Percentiles rank a stretch among this genome's conserved stretches.
phyloP scores from a whole-genome alignment of 1,284 basidiomycete species.

The Ustilago trichophora region DNA sequence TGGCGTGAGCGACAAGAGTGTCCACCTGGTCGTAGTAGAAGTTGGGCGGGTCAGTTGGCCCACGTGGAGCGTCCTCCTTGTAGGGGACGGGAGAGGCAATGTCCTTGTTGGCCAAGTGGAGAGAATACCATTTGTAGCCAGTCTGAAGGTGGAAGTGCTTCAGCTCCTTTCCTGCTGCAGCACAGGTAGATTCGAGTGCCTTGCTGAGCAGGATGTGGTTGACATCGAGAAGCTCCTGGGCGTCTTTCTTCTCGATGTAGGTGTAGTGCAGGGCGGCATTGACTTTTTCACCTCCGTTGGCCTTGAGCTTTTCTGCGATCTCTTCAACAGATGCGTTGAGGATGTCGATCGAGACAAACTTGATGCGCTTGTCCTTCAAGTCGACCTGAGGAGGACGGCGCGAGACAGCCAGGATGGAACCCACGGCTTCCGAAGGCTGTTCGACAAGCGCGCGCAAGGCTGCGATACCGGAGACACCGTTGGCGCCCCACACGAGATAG shows the following conservation, averaged over 20 bases:
- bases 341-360: slow-evolving; percentile 44
- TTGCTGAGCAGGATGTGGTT: slow-evolving; percentile 38
- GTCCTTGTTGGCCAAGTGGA: slow-evolving; percentile 42
- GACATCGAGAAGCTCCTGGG: slow-evolving; percentile 34
- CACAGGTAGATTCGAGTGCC: slow-evolving; percentile 34
- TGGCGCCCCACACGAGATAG: slow-evolving; percentile 43
- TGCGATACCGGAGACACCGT: slow-evolving; percentile 38
- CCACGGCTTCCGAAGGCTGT: slow-evolving; percentile 13
- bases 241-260: slow-evolving; percentile 45
- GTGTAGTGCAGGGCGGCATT: slow-evolving; percentile 42
- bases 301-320: slow-evolving; percentile 26
- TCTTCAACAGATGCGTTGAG: slow-evolving; percentile 28
- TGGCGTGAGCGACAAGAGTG: slow-evolving; percentile 33
- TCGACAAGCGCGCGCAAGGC: slow-evolving; percentile 40
- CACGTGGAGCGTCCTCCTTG: slow-evolving; percentile 30
- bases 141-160: slow-evolving; percentile 46
- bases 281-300: slow-evolving; percentile 27
- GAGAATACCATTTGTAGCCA: slow-evolving; percentile 49
- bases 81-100: slow-evolving; percentile 37
- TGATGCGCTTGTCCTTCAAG: slow-evolving; percentile 37
- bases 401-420: slow-evolving; percentile 30
- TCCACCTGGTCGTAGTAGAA: slow-evolving; percentile 47
- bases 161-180: slow-evolving; percentile 24
- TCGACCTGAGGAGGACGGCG: slow-evolving; percentile 33
- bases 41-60: slow-evolving; percentile 35